A percentile compares a stretch with the other conserved stretches of the same genome.
phyloP scores from a whole-genome alignment of 202 grass and related monocot genomes.

The Cymbopogon flexuosus region DNA sequence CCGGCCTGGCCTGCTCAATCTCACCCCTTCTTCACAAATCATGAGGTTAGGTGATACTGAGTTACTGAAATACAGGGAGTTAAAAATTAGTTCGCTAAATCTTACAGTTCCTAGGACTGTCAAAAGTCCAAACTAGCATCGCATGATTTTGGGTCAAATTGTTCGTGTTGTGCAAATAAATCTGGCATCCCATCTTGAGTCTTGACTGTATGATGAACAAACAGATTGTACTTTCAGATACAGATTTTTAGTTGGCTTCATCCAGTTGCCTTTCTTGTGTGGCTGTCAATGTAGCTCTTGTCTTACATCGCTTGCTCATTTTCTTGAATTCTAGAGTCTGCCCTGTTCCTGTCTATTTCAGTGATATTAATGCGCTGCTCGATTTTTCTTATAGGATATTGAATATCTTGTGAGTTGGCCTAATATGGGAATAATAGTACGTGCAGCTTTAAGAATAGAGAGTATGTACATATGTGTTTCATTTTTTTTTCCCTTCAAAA shows the following conservation, averaged over 20 bases:
- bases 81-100: background rate
- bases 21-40: constrained; percentile 47
- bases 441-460: constrained; percentile 2
- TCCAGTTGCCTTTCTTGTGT: constrained; percentile 5
- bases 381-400: constrained; percentile 24
- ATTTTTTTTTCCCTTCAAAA: constrained; percentile 10
- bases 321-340: constrained; percentile 17
- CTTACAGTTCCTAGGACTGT: background rate
- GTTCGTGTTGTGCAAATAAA: background rate
- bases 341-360: constrained; percentile 14
- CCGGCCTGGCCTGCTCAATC: constrained; percentile 48
- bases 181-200: background rate
- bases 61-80: background rate
- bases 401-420: constrained; percentile 17
- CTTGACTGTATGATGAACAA: background rate
- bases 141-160: background rate
- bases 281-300: constrained; percentile 17
- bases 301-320: constrained; percentile 15
- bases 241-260: constrained; percentile 10
- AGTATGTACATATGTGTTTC: background rate
- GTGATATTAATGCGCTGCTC: constrained; percentile 25
- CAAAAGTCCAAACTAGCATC: background rate
- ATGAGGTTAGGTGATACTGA: constrained; percentile 41
- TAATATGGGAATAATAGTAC: constrained; percentile 24
- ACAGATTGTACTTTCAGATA: background rate